Base-by-base conservation (phyloP, 2,329 filamentous ascomycete species). In the Alternaria sp. region DNA sequence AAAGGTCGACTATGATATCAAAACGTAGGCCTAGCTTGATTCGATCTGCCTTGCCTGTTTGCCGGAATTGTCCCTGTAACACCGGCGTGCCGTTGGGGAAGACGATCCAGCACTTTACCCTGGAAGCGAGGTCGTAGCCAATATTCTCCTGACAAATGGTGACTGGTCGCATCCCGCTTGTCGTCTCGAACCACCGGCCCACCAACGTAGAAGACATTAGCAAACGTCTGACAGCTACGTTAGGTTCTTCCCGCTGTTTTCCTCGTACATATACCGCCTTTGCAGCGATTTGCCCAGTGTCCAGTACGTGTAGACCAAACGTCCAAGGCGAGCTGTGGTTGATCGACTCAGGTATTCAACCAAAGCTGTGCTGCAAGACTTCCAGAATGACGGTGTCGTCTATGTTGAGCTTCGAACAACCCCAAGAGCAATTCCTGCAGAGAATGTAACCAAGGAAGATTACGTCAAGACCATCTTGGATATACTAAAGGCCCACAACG, bases 341-440 rank as follows among this genome's bases (percentile, higher is more conserved):
- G 63, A 71, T 55, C 16, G 22, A 61, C 22, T 12, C 48, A 81
- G 79, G 41, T 84, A 86, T 68, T 87, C 90, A 26, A 93, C 91
- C 1, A 81, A 79, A 42, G 84, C 86, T 5, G 91, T 94, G 8
- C 54, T 79, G 54, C 64, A 69, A 34, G 75, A 44, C 68, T 96
- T 95, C 71, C 82, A 85, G 51, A 75, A 77, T 26, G 92, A 95
- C 71, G 90, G 91, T 36, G 89, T 94, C 16, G 83, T 86, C 57
- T 94, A 95, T 73, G 84, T 94, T 12, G 92, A 96, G 75, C 85
- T 95, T 24, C 88, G 92, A 43, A 94, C 92, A 0, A 95, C 91
- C 1, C 92, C 92, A 1, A 87, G 92, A 54, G 83, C 85, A 2
- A 86, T 89, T 34, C 81, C 84, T 3, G 73, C 78, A 0, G 80